Percentiles rank a stretch among this genome's conserved stretches.
Evolutionary conservation across 1,139 yeast genomes (phyloP).

Genomic region (Debaryomyces coudertii): DNA sequence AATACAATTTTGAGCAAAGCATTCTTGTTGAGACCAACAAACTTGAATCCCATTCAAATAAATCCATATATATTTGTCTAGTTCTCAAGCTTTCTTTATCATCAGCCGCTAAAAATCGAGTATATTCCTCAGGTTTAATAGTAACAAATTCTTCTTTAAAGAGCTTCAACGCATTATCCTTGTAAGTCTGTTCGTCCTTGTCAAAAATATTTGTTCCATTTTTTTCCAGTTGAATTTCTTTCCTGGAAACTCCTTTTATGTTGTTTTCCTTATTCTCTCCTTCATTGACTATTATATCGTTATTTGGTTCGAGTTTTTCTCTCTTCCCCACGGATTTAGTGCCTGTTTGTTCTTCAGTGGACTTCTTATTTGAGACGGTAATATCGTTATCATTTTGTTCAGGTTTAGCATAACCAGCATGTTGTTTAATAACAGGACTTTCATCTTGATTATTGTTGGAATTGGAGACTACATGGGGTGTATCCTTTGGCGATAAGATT

Average conservation of each 20-base stretch:
- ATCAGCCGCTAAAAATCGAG: slow-evolving; percentile 47
- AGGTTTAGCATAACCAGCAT: neutral
- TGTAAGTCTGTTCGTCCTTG: slow-evolving; percentile 19
- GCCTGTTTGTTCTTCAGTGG: neutral
- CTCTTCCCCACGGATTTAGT: neutral
- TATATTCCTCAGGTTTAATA: slow-evolving; percentile 50
- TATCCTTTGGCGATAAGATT: neutral
- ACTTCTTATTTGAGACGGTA: neutral
- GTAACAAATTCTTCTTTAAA: slow-evolving; percentile 46
- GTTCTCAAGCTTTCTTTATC: slow-evolving; percentile 46
- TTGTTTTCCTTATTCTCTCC: neutral
- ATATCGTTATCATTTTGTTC: neutral
- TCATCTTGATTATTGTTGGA: neutral
- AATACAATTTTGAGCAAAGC: slow-evolving; percentile 65
- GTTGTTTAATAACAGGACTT: no score
- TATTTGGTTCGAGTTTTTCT: neutral
- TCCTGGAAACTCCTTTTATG: neutral
- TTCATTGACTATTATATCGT: no score
- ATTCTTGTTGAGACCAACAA: slow-evolving; percentile 58
- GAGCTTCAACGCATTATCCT: slow-evolving; percentile 41
- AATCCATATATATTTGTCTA: slow-evolving; percentile 49
- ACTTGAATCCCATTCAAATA: slow-evolving; percentile 53
- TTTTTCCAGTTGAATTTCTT: neutral
- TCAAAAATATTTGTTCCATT: neutral
- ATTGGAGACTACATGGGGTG: neutral